A percentile compares a stretch with the other conserved stretches of the same genome.
These are phyloP conservation scores for Podospora conica DNA, from an alignment of 495 filamentous ascomycete species.

Conservation along the genomic window DNA sequence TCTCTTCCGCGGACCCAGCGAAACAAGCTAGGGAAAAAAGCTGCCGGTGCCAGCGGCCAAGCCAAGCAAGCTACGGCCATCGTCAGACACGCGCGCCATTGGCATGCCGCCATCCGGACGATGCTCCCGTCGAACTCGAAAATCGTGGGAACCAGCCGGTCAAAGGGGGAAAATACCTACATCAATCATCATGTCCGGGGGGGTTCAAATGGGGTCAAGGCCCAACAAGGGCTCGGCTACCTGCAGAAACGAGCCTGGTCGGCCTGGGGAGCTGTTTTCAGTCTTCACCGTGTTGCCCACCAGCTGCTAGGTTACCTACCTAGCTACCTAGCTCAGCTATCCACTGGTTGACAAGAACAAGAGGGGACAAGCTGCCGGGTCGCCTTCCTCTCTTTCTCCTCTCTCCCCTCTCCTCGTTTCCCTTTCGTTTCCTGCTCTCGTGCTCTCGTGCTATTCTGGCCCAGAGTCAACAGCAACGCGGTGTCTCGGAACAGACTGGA, in stretches of 20 bases:
- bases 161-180: not conserved
- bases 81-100: not conserved
- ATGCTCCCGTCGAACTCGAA: slow-evolving; percentile 4
- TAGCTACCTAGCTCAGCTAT: no score
- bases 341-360: not conserved
- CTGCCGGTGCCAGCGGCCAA: not conserved
- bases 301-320: not conserved
- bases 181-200: not conserved
- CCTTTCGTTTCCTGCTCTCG: not conserved
- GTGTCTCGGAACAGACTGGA: not conserved
- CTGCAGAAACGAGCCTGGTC: not conserved
- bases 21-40: not conserved
- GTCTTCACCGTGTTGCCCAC: not conserved
- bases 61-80: not conserved
- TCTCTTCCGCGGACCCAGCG: not conserved
- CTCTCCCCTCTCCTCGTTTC: not conserved
- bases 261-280: not conserved
- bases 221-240: not conserved
- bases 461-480: not conserved
- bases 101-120: slow-evolving; percentile 5
- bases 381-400: not conserved
- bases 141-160: not conserved
- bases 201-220: not conserved
- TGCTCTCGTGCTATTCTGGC: not conserved
- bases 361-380: not conserved